A percentile compares a stretch with the other conserved stretches of the same genome.
These are phyloP conservation scores for Yamadazyma endophytica DNA, from an alignment of 805 yeast genomes.

Conservation along the genomic window DNA sequence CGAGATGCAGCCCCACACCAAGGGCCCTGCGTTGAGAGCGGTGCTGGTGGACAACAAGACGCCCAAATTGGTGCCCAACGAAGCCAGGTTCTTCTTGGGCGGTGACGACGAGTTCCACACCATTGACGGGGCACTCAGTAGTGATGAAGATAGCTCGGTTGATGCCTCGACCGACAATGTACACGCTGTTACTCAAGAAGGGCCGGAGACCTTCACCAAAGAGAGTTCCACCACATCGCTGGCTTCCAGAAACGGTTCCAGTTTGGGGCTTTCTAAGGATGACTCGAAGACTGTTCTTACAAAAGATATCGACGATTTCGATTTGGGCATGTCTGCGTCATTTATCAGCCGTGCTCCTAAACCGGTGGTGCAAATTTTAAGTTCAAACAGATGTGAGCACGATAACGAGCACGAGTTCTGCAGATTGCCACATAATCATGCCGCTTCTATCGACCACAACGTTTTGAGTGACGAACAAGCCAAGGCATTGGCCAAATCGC, in stretches of 20 bases:
- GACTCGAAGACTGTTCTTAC: conserved; percentile 8
- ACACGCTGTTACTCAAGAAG: conserved; percentile 4
- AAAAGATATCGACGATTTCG: conserved; percentile 27
- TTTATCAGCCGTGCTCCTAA: conserved; percentile 36
- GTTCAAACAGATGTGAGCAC: conserved; percentile 6
- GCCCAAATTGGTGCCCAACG: conserved; percentile 22
- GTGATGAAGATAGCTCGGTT: conserved; percentile 10
- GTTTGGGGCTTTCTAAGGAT: too few relatives aligned
- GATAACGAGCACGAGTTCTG: conserved; percentile 26
- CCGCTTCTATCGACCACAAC: conserved; percentile 25
- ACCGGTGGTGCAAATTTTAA: conserved; percentile 31
- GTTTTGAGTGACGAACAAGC: conserved; percentile 49
- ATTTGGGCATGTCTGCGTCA: conserved; percentile 37
- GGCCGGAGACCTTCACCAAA: too few relatives aligned
- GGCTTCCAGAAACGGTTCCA: conserved; percentile 3
- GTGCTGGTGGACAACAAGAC: conserved; percentile 18
- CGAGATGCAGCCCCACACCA: conserved; percentile 61
- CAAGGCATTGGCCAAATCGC: conserved; percentile 51
- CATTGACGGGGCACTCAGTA: conserved; percentile 1
- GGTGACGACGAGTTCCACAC: conserved; percentile 7
- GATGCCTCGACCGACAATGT: not conserved
- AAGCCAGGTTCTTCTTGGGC: conserved; percentile 15
- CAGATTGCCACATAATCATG: conserved; percentile 29
- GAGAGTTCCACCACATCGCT: conserved; percentile 3
- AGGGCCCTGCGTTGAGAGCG: conserved; percentile 15